Percentiles rank a stretch among this genome's conserved stretches.
phyloP scores from a whole-genome alignment of 2,329 filamentous ascomycete species.

The Fusarium sororula region DNA sequence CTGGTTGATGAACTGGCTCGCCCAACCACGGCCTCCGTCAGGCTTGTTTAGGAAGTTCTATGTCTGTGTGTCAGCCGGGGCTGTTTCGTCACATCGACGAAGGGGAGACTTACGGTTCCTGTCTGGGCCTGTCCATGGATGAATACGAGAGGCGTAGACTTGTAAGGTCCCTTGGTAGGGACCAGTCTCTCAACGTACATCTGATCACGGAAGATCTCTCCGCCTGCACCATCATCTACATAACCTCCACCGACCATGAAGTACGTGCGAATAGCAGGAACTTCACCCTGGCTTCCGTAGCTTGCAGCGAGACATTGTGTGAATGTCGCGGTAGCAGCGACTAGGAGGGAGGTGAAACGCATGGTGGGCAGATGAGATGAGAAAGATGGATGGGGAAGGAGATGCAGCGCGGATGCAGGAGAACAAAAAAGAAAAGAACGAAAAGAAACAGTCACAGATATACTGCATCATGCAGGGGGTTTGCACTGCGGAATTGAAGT shows the following conservation, averaged over 20 bases:
- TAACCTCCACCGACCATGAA: constrained; percentile 31
- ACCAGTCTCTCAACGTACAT: constrained; percentile 37
- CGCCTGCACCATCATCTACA: constrained; percentile 28
- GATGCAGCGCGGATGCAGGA: background rate
- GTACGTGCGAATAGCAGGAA: constrained; percentile 25
- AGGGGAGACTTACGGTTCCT: constrained; percentile 17
- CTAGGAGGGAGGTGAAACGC: background rate
- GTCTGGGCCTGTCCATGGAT: constrained; percentile 37
- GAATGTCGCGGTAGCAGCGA: background rate
- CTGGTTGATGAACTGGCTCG: constrained; percentile 31
- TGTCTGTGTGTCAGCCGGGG: background rate
- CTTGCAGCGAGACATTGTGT: background rate
- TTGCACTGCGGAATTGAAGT: background rate
- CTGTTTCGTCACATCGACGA: background rate
- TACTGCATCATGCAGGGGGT: background rate
- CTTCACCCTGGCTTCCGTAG: background rate
- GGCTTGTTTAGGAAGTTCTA: constrained; percentile 39
- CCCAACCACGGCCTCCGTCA: constrained; percentile 35
- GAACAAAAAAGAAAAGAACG: background rate
- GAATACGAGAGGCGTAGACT: constrained; percentile 24
- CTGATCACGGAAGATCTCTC: constrained; percentile 35
- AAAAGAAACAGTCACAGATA: background rate
- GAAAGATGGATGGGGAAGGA: background rate
- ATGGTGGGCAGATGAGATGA: background rate
- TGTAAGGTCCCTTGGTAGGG: constrained; percentile 4